Evolutionary conservation across 345 rosid species (phyloP).

Genomic region (Reutealis trisperma): DNA sequence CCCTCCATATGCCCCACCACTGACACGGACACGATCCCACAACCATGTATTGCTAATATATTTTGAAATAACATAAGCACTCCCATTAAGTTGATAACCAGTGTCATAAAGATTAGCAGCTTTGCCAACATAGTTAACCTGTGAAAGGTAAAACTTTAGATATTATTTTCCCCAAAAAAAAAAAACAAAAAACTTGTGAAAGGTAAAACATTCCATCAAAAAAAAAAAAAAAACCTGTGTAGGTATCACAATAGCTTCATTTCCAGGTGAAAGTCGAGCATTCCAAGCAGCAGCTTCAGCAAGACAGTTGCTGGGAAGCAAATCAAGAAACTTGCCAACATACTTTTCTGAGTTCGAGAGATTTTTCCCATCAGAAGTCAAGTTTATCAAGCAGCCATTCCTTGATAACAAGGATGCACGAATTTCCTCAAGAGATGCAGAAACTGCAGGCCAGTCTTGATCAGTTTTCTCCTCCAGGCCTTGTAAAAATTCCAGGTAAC

Average conservation of each 20-base stretch:
- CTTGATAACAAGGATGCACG: slow-evolving; percentile 71
- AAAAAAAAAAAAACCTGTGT: slow-evolving; percentile 60
- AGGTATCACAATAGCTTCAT: slow-evolving; percentile 93
- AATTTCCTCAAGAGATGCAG: slow-evolving; percentile 88
- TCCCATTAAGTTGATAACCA: slow-evolving; percentile 82
- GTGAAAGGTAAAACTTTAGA: slow-evolving; percentile 21
- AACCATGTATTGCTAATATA: slow-evolving; percentile 88
- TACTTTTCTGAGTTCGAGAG: slow-evolving; percentile 56
- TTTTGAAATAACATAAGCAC: slow-evolving; percentile 91
- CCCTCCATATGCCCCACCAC: slow-evolving; percentile 99
- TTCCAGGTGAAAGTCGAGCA: slow-evolving; percentile 56
- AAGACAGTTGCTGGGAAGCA: slow-evolving; percentile 69
- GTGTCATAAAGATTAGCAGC: slow-evolving; percentile 77
- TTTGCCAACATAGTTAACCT: slow-evolving; percentile 98
- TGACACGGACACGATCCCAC: slow-evolving; percentile 97
- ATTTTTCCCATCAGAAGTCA: slow-evolving; percentile 84
- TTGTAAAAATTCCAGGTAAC: slow-evolving; percentile 82
- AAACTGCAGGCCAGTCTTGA: slow-evolving; percentile 84
- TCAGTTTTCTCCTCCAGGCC: slow-evolving; percentile 83
- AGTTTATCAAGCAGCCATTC: slow-evolving; percentile 77
- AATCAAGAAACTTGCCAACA: slow-evolving; percentile 76
- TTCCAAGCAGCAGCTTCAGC: slow-evolving; percentile 53
- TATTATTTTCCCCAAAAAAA: neutral
- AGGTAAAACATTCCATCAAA: neutral
- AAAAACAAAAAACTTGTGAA: neutral